phyloP scores from a whole-genome alignment of 1,139 yeast genomes.

The Blastobotrys arbuscula region DNA sequence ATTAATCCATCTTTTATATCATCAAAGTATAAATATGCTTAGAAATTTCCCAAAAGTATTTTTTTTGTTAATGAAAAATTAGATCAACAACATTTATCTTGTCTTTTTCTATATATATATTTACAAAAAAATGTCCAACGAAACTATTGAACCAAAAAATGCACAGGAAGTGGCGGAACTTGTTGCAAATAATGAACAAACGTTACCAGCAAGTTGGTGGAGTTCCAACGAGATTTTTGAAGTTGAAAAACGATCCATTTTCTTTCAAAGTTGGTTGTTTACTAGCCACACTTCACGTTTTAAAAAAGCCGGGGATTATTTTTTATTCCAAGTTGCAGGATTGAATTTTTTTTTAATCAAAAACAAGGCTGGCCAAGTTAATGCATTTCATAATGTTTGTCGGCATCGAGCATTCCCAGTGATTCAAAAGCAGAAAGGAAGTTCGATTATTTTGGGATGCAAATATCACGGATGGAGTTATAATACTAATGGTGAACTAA shows the following conservation, averaged over 20 bases:
- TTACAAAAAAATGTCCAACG: neutral
- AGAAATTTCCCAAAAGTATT: too few species aligned
- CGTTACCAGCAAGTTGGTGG: conserved; percentile 2
- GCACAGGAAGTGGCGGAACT: neutral
- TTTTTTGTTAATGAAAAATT: neutral
- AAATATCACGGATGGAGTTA: conserved; percentile 15
- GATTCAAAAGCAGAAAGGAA: conserved; percentile 10
- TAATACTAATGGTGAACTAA: conserved; percentile 11
- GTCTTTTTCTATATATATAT: too few species aligned
- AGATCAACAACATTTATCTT: neutral
- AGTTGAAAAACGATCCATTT: conserved; percentile 11
- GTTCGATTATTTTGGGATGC: conserved; percentile 14
- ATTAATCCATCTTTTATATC: too few species aligned
- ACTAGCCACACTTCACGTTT: conserved; percentile 10
- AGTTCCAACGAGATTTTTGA: conserved; percentile 10
- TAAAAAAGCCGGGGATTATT: conserved; percentile 13
- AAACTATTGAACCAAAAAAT: neutral
- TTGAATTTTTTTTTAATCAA: conserved; percentile 11
- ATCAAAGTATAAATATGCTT: too few species aligned
- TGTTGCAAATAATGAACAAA: neutral
- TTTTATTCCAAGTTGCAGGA: conserved; percentile 7
- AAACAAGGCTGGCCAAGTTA: conserved; percentile 11
- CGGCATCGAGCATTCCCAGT: conserved; percentile 14
- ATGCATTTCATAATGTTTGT: conserved; percentile 15
- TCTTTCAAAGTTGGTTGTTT: conserved; percentile 10